These are phyloP conservation scores for Rhodamnia argentea DNA, from an alignment of 345 rosid genomes.

Conservation along the genomic window DNA sequence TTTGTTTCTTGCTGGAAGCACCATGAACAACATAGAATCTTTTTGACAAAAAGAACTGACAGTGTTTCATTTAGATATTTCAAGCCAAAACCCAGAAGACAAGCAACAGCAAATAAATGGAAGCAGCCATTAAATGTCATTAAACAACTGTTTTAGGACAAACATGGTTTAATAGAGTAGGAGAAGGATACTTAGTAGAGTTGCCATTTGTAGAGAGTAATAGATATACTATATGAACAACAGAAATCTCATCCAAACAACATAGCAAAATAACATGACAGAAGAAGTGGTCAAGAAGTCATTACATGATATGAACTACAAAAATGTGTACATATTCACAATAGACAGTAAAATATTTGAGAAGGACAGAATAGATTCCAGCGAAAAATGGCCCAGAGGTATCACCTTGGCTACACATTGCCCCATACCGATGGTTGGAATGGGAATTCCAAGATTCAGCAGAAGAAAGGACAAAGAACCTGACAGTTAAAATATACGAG, in stretches of 20 bases:
- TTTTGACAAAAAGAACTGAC: not conserved
- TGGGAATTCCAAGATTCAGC: not conserved
- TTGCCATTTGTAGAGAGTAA: not conserved
- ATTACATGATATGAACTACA: not conserved
- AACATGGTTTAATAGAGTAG: not conserved
- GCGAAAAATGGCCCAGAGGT: not conserved
- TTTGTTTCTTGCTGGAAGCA: constrained; percentile 17
- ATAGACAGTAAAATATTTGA: not conserved
- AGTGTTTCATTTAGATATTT: not conserved
- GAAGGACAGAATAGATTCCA: not conserved
- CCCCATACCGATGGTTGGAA: not conserved
- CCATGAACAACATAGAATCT: not conserved
- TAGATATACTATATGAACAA: not conserved
- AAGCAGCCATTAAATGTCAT: not conserved
- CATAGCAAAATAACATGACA: not conserved
- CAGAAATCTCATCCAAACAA: not conserved
- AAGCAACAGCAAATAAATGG: not conserved
- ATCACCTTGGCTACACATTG: not conserved
- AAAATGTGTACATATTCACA: not conserved
- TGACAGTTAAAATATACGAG: not conserved
- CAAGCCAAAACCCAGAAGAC: not conserved
- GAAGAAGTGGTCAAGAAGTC: not conserved
- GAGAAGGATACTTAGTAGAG: not conserved
- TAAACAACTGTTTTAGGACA: not conserved
- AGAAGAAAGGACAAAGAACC: not conserved